Base-by-base conservation (phyloP, 345 rosid genomes). In the Odontarrhena argentea region DNA sequence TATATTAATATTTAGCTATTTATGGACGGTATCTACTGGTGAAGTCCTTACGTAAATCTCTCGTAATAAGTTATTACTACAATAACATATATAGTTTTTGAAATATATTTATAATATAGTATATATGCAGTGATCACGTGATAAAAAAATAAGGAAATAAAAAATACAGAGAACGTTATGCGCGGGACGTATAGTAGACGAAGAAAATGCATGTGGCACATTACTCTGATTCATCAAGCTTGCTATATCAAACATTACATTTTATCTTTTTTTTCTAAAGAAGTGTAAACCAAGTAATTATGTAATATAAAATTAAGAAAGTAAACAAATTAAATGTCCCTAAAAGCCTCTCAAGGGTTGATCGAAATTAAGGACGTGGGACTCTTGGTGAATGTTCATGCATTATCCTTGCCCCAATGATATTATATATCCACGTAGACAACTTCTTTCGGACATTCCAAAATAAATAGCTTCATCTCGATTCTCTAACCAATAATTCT, bases 121-220 rank as follows among this genome's bases (percentile, higher is more conserved):
- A 12, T 45, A 71, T 43, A 44, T 51, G 72, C 43, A 45, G 4
- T 14, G 43, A 18, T 52, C 72, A 66, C 67, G 77, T 66, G 77
- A 66, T 9, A 5, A 3, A 41, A 25, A 3, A 38, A 56, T 36
- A 32, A 32, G 4, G 22, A 18, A 18, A 18, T 18, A 18, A 32
- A 32, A 32, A 32, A 4, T 32, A 32, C 32, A 28, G 3, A 15
- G 6, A 66, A 18, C 67, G 63, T 50, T 43, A 51, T 60, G 47
- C 15, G 50, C 60, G 73, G 68, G 63, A 67, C 72, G 68, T 67
- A 73, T 59, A 28, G 42, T 35, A 58, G 51, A 59, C 71, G 62
- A 73, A 58, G 25, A 53, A 58, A 45, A 26, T 52, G 73, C 77
- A 67, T 67, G 77, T 74, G 77, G 14, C 57, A 67, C 72, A 51